Percentiles rank a stretch among this genome's conserved stretches.
phyloP scores from a whole-genome alignment of 75 land plant species.

The Larix kaempferi region DNA sequence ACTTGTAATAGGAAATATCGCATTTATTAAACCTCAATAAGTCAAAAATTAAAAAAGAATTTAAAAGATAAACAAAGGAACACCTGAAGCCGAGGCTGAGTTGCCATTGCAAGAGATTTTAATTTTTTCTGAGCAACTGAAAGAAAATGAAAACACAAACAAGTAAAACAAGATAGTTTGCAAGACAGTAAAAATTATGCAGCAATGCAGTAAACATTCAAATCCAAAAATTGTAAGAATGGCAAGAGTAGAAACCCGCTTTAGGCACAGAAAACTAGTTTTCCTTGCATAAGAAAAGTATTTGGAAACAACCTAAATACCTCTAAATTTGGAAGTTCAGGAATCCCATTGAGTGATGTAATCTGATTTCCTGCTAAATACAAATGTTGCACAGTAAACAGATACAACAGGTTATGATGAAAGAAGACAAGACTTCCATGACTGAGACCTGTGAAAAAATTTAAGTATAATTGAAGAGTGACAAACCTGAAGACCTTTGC shows the following conservation, averaged over 20 bases:
- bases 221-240: neutral
- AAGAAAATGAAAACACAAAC: conserved; percentile 54
- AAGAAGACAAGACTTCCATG: neutral
- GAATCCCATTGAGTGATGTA: conserved; percentile 71
- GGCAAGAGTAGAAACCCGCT: neutral
- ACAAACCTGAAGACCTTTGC: too few relatives aligned
- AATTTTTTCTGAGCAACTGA: too few relatives aligned
- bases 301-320: too few relatives aligned
- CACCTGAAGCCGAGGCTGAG: conserved; percentile 97
- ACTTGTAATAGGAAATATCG: too few relatives aligned
- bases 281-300: too few relatives aligned
- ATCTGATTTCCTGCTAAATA: conserved; percentile 98
- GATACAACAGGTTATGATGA: neutral
- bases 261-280: neutral
- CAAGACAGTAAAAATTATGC: neutral
- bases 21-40: too few relatives aligned
- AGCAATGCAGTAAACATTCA: neutral
- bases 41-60: too few relatives aligned
- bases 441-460: neutral
- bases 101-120: conserved; percentile 90
- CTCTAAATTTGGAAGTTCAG: too few relatives aligned
- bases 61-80: too few relatives aligned
- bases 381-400: conserved; percentile 85
- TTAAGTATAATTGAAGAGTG: too few relatives aligned
- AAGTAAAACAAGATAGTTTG: conserved; percentile 8